A percentile compares a stretch with the other conserved stretches of the same genome.
phyloP scores from a whole-genome alignment of 2,329 filamentous ascomycete genomes.

The Scedosporium apiospermum region DNA sequence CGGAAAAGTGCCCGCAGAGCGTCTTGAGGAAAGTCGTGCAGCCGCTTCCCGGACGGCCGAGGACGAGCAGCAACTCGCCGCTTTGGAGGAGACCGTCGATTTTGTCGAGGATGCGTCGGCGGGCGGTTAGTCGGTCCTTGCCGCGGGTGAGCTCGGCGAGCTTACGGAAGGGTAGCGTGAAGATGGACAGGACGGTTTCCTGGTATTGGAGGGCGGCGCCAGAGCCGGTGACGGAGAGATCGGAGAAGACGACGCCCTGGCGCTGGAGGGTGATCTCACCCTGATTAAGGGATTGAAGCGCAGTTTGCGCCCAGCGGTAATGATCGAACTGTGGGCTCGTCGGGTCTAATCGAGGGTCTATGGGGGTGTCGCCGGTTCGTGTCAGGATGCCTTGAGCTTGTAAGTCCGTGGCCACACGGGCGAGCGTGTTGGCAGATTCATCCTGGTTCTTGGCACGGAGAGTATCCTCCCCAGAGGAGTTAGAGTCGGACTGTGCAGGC shows the following conservation, averaged over 20 bases:
- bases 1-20: constrained; percentile 56
- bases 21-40: constrained; percentile 62
- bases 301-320: not conserved
- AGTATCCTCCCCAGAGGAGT: not conserved
- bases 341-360: not conserved
- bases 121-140: not conserved
- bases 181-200: constrained; percentile 50
- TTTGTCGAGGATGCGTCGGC: not conserved
- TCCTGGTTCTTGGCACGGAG: not conserved
- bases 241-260: constrained; percentile 54
- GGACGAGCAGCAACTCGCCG: constrained; percentile 80
- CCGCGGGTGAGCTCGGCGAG: not conserved
- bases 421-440: not conserved
- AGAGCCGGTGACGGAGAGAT: constrained; percentile 57
- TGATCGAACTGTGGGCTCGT: not conserved
- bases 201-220: constrained; percentile 60
- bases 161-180: constrained; percentile 41
- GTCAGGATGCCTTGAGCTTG: not conserved
- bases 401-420: not conserved
- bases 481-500: not conserved
- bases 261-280: constrained; percentile 43
- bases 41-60: constrained; percentile 66
- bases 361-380: not conserved
- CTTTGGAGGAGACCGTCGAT: not conserved
- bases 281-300: constrained; percentile 10